Conservation (phyloP, 2,329 filamentous ascomycete species). For the Conoideocrella luteorostrata region DNA sequence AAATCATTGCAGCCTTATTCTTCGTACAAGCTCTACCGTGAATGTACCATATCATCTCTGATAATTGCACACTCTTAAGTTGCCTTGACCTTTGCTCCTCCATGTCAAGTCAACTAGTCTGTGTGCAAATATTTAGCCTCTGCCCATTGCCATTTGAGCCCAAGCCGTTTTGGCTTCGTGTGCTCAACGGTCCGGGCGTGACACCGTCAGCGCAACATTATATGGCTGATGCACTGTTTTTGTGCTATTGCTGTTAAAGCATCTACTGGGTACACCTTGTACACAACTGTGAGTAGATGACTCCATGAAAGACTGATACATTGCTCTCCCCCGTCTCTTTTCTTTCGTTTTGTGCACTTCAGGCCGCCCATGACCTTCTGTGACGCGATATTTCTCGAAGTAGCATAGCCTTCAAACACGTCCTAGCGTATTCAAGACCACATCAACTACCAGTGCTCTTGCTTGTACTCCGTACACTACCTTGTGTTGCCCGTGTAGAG, state of each 20-base stretch:
- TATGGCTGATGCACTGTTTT: constrained; percentile 20
- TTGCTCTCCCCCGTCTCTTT: too few species aligned
- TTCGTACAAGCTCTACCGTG: constrained; percentile 6
- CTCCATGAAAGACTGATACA: constrained; percentile 23
- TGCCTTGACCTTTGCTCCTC: constrained; percentile 68
- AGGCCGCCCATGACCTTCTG: too few species aligned
- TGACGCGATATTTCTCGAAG: too few species aligned
- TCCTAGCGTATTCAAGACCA: too few species aligned
- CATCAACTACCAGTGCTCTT: too few species aligned
- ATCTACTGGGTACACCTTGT: constrained; percentile 28
- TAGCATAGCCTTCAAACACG: too few species aligned
- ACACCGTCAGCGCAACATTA: constrained; percentile 23
- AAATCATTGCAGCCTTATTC: not conserved
- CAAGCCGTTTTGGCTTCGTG: constrained; percentile 46
- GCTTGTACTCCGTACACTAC: too few species aligned
- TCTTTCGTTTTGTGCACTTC: too few species aligned
- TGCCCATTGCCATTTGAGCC: constrained; percentile 31
- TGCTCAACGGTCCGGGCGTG: constrained; percentile 20
- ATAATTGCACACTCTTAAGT: constrained; percentile 93
- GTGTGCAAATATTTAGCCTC: constrained; percentile 74
- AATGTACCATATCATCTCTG: constrained; percentile 7
- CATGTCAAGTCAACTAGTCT: constrained; percentile 94
- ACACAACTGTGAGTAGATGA: constrained; percentile 21
- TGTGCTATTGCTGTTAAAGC: constrained; percentile 24
- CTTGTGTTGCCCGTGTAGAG: too few species aligned